A percentile compares a stretch with the other conserved stretches of the same genome.
Evolutionary conservation across 257 asterid genomes (phyloP).

Genomic region (Asclepias syriaca): DNA sequence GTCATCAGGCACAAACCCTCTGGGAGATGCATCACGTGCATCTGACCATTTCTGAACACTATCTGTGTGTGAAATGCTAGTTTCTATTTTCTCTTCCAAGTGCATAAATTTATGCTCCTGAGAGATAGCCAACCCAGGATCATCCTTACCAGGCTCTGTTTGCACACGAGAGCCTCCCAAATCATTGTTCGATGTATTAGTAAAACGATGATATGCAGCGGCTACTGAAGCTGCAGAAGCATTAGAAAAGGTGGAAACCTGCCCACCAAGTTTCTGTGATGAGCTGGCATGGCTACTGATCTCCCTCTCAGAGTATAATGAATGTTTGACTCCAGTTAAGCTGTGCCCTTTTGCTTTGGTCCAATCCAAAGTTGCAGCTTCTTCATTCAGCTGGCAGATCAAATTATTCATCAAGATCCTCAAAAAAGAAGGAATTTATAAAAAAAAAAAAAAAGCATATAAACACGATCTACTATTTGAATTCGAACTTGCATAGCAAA

Average conservation of each 20-base stretch:
- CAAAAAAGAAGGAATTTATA: neutral
- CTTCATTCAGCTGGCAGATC: constrained; percentile 68
- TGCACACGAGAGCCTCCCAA: constrained; percentile 29
- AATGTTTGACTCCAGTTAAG: constrained; percentile 36
- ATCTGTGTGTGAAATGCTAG: constrained; percentile 9
- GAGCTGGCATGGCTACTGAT: constrained; percentile 28
- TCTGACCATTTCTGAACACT: constrained; percentile 26
- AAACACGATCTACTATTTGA: neutral
- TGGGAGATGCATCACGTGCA: constrained; percentile 15
- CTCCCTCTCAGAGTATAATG: constrained; percentile 39
- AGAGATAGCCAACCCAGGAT: constrained; percentile 9
- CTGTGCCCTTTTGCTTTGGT: constrained; percentile 72
- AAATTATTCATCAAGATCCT: constrained; percentile 15
- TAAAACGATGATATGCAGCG: constrained; percentile 75
- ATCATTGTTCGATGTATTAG: constrained; percentile 29
- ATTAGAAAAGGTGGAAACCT: constrained; percentile 37
- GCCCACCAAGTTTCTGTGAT: constrained; percentile 74
- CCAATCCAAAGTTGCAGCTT: constrained; percentile 84
- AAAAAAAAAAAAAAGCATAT: neutral
- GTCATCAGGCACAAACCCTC: constrained; percentile 28
- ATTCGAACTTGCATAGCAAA: neutral
- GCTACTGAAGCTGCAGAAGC: constrained; percentile 73
- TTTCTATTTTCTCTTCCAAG: constrained; percentile 10
- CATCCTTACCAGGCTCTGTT: constrained; percentile 28
- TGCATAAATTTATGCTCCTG: constrained; percentile 8